Percentiles rank a stretch among this genome's conserved stretches.
Conservation (phyloP, 169 alveolate species). For the Blepharisma undulans region DNA sequence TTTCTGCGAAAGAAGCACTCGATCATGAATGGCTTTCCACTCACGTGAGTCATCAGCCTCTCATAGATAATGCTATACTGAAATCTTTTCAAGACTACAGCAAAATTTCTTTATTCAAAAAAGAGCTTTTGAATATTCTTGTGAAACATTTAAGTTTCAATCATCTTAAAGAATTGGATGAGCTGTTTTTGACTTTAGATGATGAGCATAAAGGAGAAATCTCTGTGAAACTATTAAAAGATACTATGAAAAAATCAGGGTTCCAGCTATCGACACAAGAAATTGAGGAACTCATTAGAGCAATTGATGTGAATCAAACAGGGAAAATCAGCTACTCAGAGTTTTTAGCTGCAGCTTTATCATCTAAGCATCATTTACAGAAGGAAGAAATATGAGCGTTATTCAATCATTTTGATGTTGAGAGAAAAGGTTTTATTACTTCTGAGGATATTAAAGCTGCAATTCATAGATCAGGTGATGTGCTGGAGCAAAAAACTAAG, state of each 20-base stretch:
- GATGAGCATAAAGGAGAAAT: background rate
- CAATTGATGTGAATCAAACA: conserved; percentile 38
- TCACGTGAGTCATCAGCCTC: background rate
- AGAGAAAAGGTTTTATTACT: background rate
- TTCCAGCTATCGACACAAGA: background rate
- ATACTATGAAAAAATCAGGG: background rate
- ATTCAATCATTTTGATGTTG: conserved; percentile 20
- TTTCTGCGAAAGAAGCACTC: conserved; percentile 27
- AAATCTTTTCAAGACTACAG: background rate
- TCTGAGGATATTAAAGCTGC: conserved; percentile 5
- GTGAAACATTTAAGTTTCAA: background rate
- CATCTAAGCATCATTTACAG: background rate
- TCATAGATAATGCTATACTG: background rate
- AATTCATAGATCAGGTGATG: background rate
- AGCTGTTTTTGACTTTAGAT: background rate
- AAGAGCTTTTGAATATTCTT: background rate
- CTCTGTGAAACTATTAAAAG: background rate
- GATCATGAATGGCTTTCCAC: conserved; percentile 29
- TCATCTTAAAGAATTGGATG: background rate
- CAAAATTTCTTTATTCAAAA: background rate
- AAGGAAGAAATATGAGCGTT: background rate
- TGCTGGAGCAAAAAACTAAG: background rate
- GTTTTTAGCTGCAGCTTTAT: background rate
- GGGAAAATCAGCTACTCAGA: conserved; percentile 50
- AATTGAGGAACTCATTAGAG: conserved; percentile 23